Evolutionary conservation across 768 basidiomycete genomes (phyloP).

Genomic region (Strobilomyces echinocephalus): DNA sequence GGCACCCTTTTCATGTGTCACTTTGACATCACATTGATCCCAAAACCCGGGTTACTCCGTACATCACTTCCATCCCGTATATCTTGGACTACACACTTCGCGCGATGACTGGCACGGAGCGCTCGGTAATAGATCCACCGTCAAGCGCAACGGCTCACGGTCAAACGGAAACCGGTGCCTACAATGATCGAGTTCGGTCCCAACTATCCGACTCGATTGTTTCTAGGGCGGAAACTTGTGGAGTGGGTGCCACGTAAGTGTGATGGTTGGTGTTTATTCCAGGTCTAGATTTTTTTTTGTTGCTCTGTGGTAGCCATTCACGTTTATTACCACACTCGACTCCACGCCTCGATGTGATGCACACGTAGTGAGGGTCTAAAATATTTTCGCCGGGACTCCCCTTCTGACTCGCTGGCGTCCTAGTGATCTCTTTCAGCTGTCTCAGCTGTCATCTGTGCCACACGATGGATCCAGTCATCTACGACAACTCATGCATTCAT

Average conservation of each 20-base stretch:
- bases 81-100: neutral
- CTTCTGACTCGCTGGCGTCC: neutral
- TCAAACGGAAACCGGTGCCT: conserved; percentile 5
- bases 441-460: neutral
- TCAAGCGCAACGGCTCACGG: neutral
- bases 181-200: conserved; percentile 1
- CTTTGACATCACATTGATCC: conserved; percentile 10
- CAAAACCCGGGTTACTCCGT: conserved; percentile 6
- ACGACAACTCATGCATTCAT: neutral
- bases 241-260: conserved; percentile 8
- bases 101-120: conserved; percentile 10
- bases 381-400: neutral
- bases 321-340: neutral
- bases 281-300: conserved; percentile 4
- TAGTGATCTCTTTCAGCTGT: conserved; percentile 5
- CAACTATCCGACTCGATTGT: neutral
- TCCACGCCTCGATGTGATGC: neutral
- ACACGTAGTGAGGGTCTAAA: conserved; percentile 11
- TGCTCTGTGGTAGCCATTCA: conserved; percentile 1
- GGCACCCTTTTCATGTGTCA: conserved; percentile 14
- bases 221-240: neutral
- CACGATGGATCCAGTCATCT: neutral
- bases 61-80: neutral
- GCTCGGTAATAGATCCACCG: conserved; percentile 4
- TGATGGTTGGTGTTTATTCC: neutral